Evolutionary conservation across 441 rosid genomes (phyloP), one percentile per base, ranked within the genome.

Genomic region (Omphalea diandra): DNA sequence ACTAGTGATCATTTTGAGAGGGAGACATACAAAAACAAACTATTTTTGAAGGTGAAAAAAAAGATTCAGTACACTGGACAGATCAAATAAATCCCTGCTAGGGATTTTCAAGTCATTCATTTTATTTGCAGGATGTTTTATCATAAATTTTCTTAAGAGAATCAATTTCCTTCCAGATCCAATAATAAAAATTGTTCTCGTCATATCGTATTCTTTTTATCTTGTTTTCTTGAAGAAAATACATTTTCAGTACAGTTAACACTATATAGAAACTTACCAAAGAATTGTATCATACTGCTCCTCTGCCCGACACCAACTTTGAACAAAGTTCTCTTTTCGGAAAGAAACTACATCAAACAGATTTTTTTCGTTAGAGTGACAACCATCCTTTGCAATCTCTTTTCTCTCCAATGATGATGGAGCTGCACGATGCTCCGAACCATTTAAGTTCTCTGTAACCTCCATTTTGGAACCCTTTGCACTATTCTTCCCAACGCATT

Each of bases 231-330:
- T 41, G 2, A 22, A 32, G 15, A 46, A 52, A 29, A 50, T 20
- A 54, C 56, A 31, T 22, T 31, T 63, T 31, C 43, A 29, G 50
- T 17, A 5, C 59, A 47, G 38, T 41, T 32, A 68, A 74, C 27
- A 35, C 56, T 7, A 2, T 43, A 40, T 33, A 65, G 53, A 27
- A 66, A 65, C 79, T 81, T 75, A 92, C 98, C 99, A 90, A 43
- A 89, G 81, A 79, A 94, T 92, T 55, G 97, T 87, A 80, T 92
- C 93, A 84, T 86, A 92, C 17, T 69, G 77, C 77, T 82, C 83
- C 38, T 75, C 82, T 6, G 65, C 77, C 44, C 74, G 71, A 72
- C 50, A 67, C 67, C 40, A 82, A 69, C 85, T 81, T 9, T 74
- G 77, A 63, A 88, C 94, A 69, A 94, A 86, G 77, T 94, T 92